Evolutionary conservation across 306 rosid species (phyloP), one percentile per base, ranked within the genome.

Genomic region (Dalbergia oliveri): DNA sequence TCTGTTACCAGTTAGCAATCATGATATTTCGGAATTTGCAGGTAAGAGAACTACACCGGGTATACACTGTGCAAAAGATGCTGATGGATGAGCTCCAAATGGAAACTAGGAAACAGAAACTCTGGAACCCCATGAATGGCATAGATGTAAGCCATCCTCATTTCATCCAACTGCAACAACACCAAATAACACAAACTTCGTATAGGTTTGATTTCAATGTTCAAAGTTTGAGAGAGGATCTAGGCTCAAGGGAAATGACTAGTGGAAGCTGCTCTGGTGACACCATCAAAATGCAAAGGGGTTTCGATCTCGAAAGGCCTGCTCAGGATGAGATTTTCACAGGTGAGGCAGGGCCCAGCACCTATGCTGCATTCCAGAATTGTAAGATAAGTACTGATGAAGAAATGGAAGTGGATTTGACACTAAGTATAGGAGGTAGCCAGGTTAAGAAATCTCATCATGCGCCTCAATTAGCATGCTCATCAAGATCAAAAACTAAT

Each of bases 21-120:
- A 56, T 67, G 45, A 79, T 58, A 73, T 67, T 66, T 23, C 75
- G 66, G 58, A 78, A 23, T 71, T 82, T 89, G 79, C 86, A 95
- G 99, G 94, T 90, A 47, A 72, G 84, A 69, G 99, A 95, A 73
- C 97, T 95, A 43, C 99, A 95, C 81, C 73, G 96, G 70, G 84
- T 93, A 66, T 91, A 93, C 76, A 87, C 74, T 26, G 93, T 90
- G 68, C 99, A 95, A 78, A 95, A 88, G 84, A 89, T 43, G 97
- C 60, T 91, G 78, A 90, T 89, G 99, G 88, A 80, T 26, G 97
- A 93, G 61, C 63, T 86, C 62, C 84, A 83, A 71, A 87, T 78
- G 12, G 89, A 90, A 66, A 76, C 26, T 11, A 87, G 84, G 54
- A 88, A 84, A 75, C 84, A 82, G 64, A 73, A 60, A 58, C 13